Evolutionary conservation across 2,329 filamentous ascomycete species (phyloP), one percentile per base, ranked within the genome.

Genomic region (Phialemoniopsis sp.): DNA sequence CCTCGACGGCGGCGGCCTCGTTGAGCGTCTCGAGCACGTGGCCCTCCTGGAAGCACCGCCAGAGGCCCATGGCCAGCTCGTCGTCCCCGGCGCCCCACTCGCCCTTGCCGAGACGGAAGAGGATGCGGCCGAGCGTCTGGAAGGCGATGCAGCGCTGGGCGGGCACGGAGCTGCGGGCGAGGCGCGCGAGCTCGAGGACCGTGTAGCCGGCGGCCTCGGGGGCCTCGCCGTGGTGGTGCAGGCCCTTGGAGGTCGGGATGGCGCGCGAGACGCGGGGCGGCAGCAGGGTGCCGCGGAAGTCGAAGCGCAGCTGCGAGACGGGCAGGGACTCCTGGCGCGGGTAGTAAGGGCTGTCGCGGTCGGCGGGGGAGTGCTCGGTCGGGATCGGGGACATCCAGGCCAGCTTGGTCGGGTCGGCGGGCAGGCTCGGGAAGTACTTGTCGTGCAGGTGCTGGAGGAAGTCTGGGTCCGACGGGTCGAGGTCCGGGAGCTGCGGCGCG

Each of bases 191-290:
- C 62, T 98, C 93, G 1, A 82, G 80, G 21, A 98, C 78, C 0
- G 93, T 97, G 63, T 98, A 98, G 0, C 93, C 93, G 0, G 93
- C 93, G 2, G 90, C 88, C 61, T 95, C 89, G 13, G 93, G 93
- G 2, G 91, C 90, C 42, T 90, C 81, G 46, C 86, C 89, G 59
- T 98, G 93, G 60, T 98, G 91, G 60, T 98, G 93, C 13, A 98
- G 73, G 0, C 93, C 93, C 43, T 84, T 78, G 12, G 80, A 82
- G 1, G 80, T 79, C 5, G 91, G 87, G 18, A 97, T 81, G 3
- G 77, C 70, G 40, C 89, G 75, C 18, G 89, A 82, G 28, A 80
- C 76, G 36, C 80, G 74, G 0, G 93, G 93, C 0, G 91, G 80
- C 12, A 98, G 73, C 3, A 98, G 73, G 1, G 76, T 74, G 45